phyloP scores from a whole-genome alignment of 305 asterid genomes.

The Salvia sclarea region DNA sequence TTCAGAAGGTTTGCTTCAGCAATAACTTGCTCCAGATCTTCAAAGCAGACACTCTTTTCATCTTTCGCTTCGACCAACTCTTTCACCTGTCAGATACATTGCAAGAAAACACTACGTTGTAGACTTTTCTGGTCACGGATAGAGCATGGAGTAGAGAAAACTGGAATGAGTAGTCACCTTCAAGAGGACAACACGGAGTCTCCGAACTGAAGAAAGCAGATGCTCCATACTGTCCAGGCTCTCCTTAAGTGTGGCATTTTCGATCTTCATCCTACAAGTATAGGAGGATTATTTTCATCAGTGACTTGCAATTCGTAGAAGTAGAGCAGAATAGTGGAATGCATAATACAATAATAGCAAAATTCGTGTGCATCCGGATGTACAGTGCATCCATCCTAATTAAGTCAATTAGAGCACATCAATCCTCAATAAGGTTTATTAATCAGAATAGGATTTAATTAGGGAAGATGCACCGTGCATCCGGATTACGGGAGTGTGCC shows the following conservation, averaged over 20 bases:
- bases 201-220: constrained; percentile 66
- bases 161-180: constrained; percentile 51
- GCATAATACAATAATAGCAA: too few species aligned
- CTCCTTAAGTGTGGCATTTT: constrained; percentile 87
- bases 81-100: constrained; percentile 46
- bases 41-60: constrained; percentile 27
- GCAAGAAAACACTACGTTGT: not conserved
- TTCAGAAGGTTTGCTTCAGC: constrained; percentile 70
- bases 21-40: constrained; percentile 49
- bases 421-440: too few species aligned
- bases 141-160: not conserved
- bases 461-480: too few species aligned
- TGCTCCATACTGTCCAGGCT: constrained; percentile 92
- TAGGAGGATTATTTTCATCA: not conserved
- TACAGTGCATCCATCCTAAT: too few species aligned
- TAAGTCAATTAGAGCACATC: too few species aligned
- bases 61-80: constrained; percentile 38
- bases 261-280: constrained; percentile 79
- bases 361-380: too few species aligned
- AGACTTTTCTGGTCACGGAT: not conserved
- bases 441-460: too few species aligned
- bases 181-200: constrained; percentile 63
- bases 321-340: not conserved
- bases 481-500: too few species aligned
- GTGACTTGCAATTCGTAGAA: not conserved